These are phyloP conservation scores for Penicillium sp. DNA, from an alignment of 2,329 filamentous ascomycete species.

Conservation along the genomic window DNA sequence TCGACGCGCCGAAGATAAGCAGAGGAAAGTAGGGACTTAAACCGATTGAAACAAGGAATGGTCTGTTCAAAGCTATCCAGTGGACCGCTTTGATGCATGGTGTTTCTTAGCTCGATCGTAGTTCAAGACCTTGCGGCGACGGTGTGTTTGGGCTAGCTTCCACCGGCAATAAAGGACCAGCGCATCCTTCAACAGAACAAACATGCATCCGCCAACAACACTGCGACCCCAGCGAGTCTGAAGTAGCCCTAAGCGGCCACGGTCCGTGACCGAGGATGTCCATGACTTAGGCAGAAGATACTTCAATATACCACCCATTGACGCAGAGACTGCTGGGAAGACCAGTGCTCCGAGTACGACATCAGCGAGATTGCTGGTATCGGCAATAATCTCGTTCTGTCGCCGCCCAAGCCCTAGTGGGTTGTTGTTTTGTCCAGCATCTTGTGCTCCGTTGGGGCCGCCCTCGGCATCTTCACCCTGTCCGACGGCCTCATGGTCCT, in stretches of 20 bases:
- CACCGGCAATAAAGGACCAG: conserved; percentile 58
- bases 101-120: conserved; percentile 44
- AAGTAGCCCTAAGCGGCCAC: conserved; percentile 62
- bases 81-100: conserved; percentile 20
- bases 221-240: conserved; percentile 87
- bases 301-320: conserved; percentile 72
- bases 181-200: conserved; percentile 75
- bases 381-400: conserved; percentile 50
- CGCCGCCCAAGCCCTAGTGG: conserved; percentile 36
- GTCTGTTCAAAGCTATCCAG: not conserved
- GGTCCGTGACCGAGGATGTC: conserved; percentile 44
- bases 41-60: not conserved
- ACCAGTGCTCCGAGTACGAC: conserved; percentile 67
- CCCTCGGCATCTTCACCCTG: conserved; percentile 22
- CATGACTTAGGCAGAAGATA: conserved; percentile 65
- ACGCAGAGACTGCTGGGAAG: conserved; percentile 76
- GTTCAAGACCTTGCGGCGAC: conserved; percentile 46
- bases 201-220: conserved; percentile 81
- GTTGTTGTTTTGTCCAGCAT: conserved; percentile 20
- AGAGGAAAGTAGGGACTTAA: not conserved
- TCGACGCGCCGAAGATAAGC: not conserved
- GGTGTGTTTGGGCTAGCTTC: conserved; percentile 47
- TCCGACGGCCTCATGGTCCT: conserved; percentile 22
- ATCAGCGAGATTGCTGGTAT: conserved; percentile 55
- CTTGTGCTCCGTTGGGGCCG: conserved; percentile 25